Base-by-base conservation (phyloP, 768 basidiomycete genomes). In the Tubosaeta sp. region DNA sequence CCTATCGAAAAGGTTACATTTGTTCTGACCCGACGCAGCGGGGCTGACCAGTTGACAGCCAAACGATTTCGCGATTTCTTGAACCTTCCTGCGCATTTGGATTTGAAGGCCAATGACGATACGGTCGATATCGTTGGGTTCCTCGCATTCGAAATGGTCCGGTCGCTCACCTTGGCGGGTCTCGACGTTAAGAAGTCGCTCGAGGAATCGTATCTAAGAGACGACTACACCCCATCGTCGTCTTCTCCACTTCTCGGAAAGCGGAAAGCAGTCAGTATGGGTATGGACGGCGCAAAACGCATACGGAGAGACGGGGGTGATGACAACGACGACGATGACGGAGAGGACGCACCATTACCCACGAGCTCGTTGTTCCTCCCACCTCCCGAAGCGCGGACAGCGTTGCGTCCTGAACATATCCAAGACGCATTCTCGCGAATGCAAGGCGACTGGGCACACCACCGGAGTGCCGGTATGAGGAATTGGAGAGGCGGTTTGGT, bases 91-190 rank as follows among this genome's bases (percentile, higher is more conserved):
- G 62, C 86, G 0, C 86, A 90, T 54, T 81, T 95, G 39, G 92
- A 97, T 63, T 78, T 93, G 54, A 91, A 89, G 71, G 83, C 89
- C 29, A 90, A 88, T 69, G 95, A 97, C 68, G 94, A 97, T 68
- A 94, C 95, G 3, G 77, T 95, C 62, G 95, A 98, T 65, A 95
- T 97, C 53, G 91, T 97, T 61, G 95, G 95, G 25, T 98, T 97
- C 73, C 83, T 98, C 41, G 88, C 92, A 0, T 98, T 95, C 70
- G 95, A 98, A 69, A 94, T 95, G 86, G 94, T 97, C 29, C 86
- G 94, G 46, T 90, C 91, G 3, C 80, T 98, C 44, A 94, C 92
- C 0, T 78, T 95, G 38, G 91, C 89, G 1, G 95, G 91, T 2
- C 79, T 94, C 34, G 82, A 86, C 29, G 86, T 94, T 61, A 91